These are phyloP conservation scores for Ophiostoma montium DNA, from an alignment of 2,329 filamentous ascomycete genomes.

Conservation along the genomic window DNA sequence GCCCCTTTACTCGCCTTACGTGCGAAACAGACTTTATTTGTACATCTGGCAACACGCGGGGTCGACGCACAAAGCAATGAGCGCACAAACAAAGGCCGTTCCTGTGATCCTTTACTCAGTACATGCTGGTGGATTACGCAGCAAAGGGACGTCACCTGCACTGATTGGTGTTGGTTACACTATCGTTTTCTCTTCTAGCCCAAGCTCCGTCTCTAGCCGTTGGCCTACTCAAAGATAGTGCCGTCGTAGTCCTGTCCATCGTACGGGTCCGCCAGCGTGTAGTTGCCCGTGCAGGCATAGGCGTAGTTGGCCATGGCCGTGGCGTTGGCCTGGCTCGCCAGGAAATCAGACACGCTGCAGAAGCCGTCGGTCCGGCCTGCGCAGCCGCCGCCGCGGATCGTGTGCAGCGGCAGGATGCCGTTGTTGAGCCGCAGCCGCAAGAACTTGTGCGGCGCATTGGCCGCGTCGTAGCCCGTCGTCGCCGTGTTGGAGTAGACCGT, in stretches of 20 bases:
- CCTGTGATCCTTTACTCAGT: too few relatives aligned
- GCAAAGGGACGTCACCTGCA: too few relatives aligned
- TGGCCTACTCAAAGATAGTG: conserved; percentile 16
- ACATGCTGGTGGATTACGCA: too few relatives aligned
- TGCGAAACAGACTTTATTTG: too few relatives aligned
- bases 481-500: conserved; percentile 25
- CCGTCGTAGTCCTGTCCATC: conserved; percentile 29
- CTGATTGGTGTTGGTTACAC: too few relatives aligned
- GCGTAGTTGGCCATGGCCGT: conserved; percentile 29
- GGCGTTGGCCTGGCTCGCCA: conserved; percentile 25
- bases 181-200: too few relatives aligned
- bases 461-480: conserved; percentile 31
- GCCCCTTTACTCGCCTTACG: too few relatives aligned
- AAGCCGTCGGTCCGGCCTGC: conserved; percentile 28
- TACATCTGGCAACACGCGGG: too few relatives aligned
- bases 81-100: too few relatives aligned
- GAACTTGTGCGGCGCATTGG: conserved; percentile 30
- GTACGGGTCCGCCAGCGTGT: conserved; percentile 24
- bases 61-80: too few relatives aligned
- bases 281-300: conserved; percentile 34
- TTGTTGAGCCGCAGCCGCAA: conserved; percentile 35
- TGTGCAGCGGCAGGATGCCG: conserved; percentile 31
- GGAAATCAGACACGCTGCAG: conserved; percentile 27
- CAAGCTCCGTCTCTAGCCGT: too few relatives aligned
- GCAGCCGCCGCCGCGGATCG: conserved; percentile 32